Percentiles rank a stretch among this genome's conserved stretches.
Conservation (phyloP, 2,329 filamentous ascomycete genomes). For the Onygenales sp. region DNA sequence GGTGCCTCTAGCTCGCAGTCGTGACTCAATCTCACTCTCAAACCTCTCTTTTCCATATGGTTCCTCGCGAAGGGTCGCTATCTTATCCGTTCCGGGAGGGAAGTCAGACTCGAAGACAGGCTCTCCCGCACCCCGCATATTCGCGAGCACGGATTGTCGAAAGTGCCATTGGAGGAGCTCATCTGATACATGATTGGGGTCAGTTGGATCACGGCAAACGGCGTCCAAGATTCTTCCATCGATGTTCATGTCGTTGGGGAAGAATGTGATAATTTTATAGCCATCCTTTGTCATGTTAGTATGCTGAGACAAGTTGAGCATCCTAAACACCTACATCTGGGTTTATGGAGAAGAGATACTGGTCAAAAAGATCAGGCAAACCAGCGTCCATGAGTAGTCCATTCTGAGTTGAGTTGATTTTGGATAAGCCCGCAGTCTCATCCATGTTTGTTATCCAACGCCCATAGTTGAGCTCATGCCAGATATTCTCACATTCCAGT, state of each 20-base stretch:
- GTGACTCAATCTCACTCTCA: constrained; percentile 9
- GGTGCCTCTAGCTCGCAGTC: neutral
- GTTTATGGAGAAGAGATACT: constrained; percentile 12
- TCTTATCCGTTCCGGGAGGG: constrained; percentile 15
- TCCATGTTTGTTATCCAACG: constrained; percentile 13
- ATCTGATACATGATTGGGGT: constrained; percentile 8
- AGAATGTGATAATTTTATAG: constrained; percentile 10
- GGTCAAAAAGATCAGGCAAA: constrained; percentile 10
- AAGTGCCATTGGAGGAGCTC: constrained; percentile 17
- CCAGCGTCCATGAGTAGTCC: constrained; percentile 6
- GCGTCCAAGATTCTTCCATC: constrained; percentile 12
- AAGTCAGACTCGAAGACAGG: constrained; percentile 17
- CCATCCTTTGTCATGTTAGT: constrained; percentile 10
- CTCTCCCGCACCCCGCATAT: constrained; percentile 17
- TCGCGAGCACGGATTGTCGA: constrained; percentile 15
- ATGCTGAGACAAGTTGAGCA: neutral
- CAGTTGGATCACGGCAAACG: constrained; percentile 9
- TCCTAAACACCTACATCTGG: constrained; percentile 10
- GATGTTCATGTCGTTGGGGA: constrained; percentile 4
- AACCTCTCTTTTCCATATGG: constrained; percentile 11
- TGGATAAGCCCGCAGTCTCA: constrained; percentile 5
- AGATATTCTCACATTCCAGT: constrained; percentile 13
- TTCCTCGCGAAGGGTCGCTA: constrained; percentile 8
- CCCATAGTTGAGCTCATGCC: constrained; percentile 13
- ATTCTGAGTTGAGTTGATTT: constrained; percentile 13